phyloP scores from a whole-genome alignment of 495 filamentous ascomycete species.

The Achaetomiella virescens region DNA sequence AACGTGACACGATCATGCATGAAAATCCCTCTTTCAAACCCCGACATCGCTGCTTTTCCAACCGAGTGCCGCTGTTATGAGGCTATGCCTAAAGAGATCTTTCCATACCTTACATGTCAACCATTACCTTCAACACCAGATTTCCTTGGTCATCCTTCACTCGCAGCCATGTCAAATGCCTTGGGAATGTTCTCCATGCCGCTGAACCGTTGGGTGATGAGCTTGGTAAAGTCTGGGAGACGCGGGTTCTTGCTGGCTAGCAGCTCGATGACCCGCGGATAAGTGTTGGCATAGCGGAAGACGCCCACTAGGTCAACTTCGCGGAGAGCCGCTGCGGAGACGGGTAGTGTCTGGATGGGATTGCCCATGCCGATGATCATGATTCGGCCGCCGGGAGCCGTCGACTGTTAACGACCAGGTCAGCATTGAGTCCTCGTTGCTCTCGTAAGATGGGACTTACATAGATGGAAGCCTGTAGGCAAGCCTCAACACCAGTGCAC shows the following conservation, averaged over 20 bases:
- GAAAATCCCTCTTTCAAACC: too few relatives aligned
- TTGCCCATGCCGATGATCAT: slow-evolving; percentile 94
- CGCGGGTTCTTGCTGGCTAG: slow-evolving; percentile 51
- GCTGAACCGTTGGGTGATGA: slow-evolving; percentile 65
- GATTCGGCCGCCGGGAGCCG: slow-evolving; percentile 69
- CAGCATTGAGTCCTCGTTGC: neutral
- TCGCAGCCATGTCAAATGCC: slow-evolving; percentile 49
- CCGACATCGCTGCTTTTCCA: neutral
- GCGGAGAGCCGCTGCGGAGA: slow-evolving; percentile 77
- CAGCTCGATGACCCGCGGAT: slow-evolving; percentile 68
- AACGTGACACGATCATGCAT: neutral
- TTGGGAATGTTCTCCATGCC: slow-evolving; percentile 40
- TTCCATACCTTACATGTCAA: slow-evolving; percentile 34
- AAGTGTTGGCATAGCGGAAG: slow-evolving; percentile 85
- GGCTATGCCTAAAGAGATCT: neutral
- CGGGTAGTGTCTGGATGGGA: slow-evolving; percentile 78
- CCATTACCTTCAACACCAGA: slow-evolving; percentile 50
- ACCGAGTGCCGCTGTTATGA: too few relatives aligned
- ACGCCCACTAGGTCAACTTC: slow-evolving; percentile 90
- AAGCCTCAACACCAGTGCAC: slow-evolving; percentile 84
- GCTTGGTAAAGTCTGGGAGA: slow-evolving; percentile 51
- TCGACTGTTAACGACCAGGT: slow-evolving; percentile 36
- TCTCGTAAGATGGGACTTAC: slow-evolving; percentile 32
- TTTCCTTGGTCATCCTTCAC: slow-evolving; percentile 48
- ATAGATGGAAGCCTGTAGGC: slow-evolving; percentile 84